These are phyloP conservation scores for Hirsutella minnesotensis DNA, from an alignment of 2,329 filamentous ascomycete genomes.

Conservation along the genomic window DNA sequence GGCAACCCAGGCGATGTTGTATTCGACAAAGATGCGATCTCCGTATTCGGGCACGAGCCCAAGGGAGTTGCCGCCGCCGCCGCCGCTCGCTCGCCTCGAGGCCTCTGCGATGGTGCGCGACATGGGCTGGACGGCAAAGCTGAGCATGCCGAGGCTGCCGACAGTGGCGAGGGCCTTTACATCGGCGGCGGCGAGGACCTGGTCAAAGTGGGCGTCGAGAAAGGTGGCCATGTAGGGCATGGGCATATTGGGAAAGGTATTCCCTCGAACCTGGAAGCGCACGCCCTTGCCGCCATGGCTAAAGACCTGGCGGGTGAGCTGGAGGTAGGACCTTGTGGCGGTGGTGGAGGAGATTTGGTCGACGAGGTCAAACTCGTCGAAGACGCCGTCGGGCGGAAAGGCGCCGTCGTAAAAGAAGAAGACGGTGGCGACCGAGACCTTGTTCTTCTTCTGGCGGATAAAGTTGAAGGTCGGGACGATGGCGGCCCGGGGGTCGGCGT, in stretches of 20 bases:
- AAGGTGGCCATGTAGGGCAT: constrained; percentile 8
- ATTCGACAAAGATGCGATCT: constrained; percentile 19
- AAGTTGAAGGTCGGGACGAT: constrained; percentile 44
- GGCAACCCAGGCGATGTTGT: constrained; percentile 15
- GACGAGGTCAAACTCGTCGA: constrained; percentile 42
- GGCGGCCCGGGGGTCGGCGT: constrained; percentile 45
- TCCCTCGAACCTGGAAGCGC: constrained; percentile 8
- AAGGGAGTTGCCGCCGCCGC: constrained; percentile 13
- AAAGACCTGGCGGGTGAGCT: constrained; percentile 16
- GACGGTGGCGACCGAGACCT: constrained; percentile 36
- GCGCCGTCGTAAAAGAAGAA: constrained; percentile 53
- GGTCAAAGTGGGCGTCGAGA: constrained; percentile 7
- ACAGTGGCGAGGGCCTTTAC: constrained; percentile 1
- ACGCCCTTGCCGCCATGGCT: constrained; percentile 8
- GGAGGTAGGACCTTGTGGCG: constrained; percentile 33
- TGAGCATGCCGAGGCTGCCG: constrained; percentile 5
- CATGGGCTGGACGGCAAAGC: constrained; percentile 10
- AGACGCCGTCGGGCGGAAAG: constrained; percentile 36
- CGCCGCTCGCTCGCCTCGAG: constrained; percentile 4
- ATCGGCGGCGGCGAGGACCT: background rate
- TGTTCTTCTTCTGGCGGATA: constrained; percentile 10
- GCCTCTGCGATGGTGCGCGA: constrained; percentile 7
- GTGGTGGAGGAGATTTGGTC: constrained; percentile 28
- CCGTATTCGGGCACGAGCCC: constrained; percentile 11
- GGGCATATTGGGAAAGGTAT: constrained; percentile 14